A percentile compares a stretch with the other conserved stretches of the same genome.
These are phyloP conservation scores for Urtica urens DNA, from an alignment of 306 rosid genomes.

Conservation along the genomic window DNA sequence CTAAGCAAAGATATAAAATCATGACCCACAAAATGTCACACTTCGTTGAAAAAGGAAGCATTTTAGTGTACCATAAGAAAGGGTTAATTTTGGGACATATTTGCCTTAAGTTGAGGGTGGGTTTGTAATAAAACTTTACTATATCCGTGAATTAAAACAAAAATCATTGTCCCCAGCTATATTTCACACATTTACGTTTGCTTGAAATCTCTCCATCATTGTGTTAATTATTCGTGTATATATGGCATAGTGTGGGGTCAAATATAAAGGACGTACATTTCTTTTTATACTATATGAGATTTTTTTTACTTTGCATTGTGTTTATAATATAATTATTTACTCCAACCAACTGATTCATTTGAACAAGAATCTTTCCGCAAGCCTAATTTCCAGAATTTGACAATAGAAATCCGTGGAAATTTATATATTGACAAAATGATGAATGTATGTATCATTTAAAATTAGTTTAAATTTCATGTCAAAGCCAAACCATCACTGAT, in stretches of 20 bases:
- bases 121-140: background rate
- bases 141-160: slow-evolving; percentile 2
- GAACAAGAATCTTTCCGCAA: too few relatives aligned
- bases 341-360: too few relatives aligned
- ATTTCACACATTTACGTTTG: background rate
- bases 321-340: too few relatives aligned
- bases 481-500: too few relatives aligned
- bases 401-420: too few relatives aligned
- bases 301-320: too few relatives aligned
- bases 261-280: background rate
- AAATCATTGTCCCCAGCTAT: slow-evolving; percentile 1
- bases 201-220: slow-evolving; percentile 9
- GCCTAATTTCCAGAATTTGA: too few relatives aligned
- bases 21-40: slow-evolving; percentile 12
- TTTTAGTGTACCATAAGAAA: slow-evolving; percentile 3
- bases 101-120: slow-evolving; percentile 20
- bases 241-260: slow-evolving; percentile 13
- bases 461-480: too few relatives aligned
- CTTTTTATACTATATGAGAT: too few relatives aligned
- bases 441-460: too few relatives aligned
- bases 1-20: slow-evolving; percentile 15
- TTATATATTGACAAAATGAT: too few relatives aligned
- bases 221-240: too few relatives aligned
- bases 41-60: slow-evolving; percentile 21
- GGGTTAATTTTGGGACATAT: background rate